Base-by-base conservation (phyloP, 371 early-diverging fungal genomes). In the Mucor saturninus region DNA sequence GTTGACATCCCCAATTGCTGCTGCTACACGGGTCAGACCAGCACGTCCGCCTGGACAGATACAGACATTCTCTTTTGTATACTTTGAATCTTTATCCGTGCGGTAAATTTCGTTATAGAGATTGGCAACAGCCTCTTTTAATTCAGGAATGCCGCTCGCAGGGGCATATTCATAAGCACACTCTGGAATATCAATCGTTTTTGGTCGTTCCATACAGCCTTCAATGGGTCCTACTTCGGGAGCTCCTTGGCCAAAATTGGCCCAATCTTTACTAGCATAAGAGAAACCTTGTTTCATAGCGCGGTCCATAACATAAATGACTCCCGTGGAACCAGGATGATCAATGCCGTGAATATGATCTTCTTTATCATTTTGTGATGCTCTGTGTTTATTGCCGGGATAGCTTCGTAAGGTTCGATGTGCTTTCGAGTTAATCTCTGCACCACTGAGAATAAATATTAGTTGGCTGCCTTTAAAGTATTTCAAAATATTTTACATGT, bases 191-290 rank as follows among this genome's bases (percentile, higher is more conserved):
- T 74, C 62, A 43, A 77, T 67, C 1, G 66, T 56, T 0, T 55
- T 56, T 4, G 78, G 78, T 59, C 75, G 68, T 37, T 75, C 68
- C 62, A 70, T 68, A 42, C 78, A 77, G 3, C 78, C 78, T 2
- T 75, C 75, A 56, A 77, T 73, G 46, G 68, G 71, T 2, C 75
- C 78, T 14, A 77, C 78, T 71, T 83, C 84, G 10, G 84, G 84
- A 0, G 84, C 81, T 30, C 84, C 84, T 69, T 81, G 81, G 3
- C 84, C 84, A 59, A 83, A 83, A 45, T 83, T 83, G 9, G 80
- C 63, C 84, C 84, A 83, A 3, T 52, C 59, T 30, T 63, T 31
- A 43, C 70, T 63, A 7, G 42, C 68, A 50, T 65, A 65, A 15
- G 68, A 64, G 64, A 68, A 83, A 5, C 84, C 84, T 21, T 64